Conservation (phyloP, 2,329 filamentous ascomycete genomes). For the Alternaria viburni region DNA sequence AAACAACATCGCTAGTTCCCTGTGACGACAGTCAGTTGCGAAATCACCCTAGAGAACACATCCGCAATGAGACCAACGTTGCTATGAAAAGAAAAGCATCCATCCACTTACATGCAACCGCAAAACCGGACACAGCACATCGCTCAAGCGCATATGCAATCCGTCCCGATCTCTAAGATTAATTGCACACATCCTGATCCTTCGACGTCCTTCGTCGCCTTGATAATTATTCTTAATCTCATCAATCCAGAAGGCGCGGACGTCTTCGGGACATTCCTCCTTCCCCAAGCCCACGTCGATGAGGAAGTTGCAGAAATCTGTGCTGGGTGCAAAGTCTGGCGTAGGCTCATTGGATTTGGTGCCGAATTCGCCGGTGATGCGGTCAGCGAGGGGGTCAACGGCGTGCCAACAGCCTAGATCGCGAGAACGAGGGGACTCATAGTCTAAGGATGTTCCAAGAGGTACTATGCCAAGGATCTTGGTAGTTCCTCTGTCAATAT, state of each 20-base stretch:
- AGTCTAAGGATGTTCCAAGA: slow-evolving; percentile 60
- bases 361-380: slow-evolving; percentile 49
- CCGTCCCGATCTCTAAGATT: slow-evolving; percentile 58
- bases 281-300: slow-evolving; percentile 57
- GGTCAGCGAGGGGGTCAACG: slow-evolving; percentile 38
- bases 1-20: slow-evolving; percentile 53
- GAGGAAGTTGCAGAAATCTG: slow-evolving; percentile 54
- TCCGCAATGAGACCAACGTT: not conserved
- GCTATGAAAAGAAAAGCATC: not conserved
- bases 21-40: slow-evolving; percentile 19
- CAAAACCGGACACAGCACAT: slow-evolving; percentile 59
- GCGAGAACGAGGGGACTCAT: slow-evolving; percentile 54
- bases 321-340: slow-evolving; percentile 51
- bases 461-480: slow-evolving; percentile 60
- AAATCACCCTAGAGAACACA: not conserved
- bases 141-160: slow-evolving; percentile 53
- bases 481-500: not conserved
- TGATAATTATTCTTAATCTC: slow-evolving; percentile 55
- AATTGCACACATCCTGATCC: slow-evolving; percentile 58
- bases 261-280: slow-evolving; percentile 44
- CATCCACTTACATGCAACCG: slow-evolving; percentile 54
- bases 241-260: slow-evolving; percentile 53
- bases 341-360: slow-evolving; percentile 43
- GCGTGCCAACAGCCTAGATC: slow-evolving; percentile 59
- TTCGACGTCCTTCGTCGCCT: slow-evolving; percentile 57